Evolutionary conservation across 73 alveolate genomes (phyloP).

Genomic region (Symbiodinium pilosum): DNA sequence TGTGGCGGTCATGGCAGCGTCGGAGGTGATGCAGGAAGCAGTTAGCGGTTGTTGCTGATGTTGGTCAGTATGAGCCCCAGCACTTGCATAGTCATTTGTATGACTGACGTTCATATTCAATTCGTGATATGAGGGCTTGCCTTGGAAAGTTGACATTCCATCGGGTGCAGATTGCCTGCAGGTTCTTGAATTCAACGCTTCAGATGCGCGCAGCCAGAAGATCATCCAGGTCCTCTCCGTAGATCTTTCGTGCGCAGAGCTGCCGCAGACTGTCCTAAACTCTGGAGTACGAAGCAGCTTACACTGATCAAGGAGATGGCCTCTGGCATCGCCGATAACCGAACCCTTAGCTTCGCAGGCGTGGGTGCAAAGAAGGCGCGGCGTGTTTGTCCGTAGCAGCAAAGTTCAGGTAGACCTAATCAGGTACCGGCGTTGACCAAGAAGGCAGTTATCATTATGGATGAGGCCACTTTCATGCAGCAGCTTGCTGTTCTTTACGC

Average conservation of each 20-base stretch:
- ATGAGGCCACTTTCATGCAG: background rate
- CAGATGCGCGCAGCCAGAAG: slow-evolving; percentile 98
- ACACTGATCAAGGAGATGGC: slow-evolving; percentile 72
- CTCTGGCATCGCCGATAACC: slow-evolving; percentile 76
- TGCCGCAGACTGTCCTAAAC: too few species aligned
- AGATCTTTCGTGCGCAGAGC: too few species aligned
- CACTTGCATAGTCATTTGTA: background rate
- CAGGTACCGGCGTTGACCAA: slow-evolving; percentile 64
- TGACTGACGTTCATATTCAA: background rate
- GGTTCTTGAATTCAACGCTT: slow-evolving; percentile 99
- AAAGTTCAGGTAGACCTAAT: too few species aligned
- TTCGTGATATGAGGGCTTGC: background rate
- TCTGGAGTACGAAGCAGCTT: too few species aligned
- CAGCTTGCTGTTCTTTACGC: background rate
- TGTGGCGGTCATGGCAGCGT: too few species aligned
- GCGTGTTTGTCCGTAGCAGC: too few species aligned
- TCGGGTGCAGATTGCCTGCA: too few species aligned
- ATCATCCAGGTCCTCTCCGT: slow-evolving; percentile 93
- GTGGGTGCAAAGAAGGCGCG: background rate
- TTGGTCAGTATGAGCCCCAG: background rate
- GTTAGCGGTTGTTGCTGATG: too few species aligned
- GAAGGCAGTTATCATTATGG: slow-evolving; percentile 86
- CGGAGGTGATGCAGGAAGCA: too few species aligned
- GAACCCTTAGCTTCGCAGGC: slow-evolving; percentile 33
- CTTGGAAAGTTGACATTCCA: slow-evolving; percentile 55